A percentile compares a stretch with the other conserved stretches of the same genome.
Conservation (phyloP, 192 early-diverging fungal species). For the Glomus cerebriforme region DNA sequence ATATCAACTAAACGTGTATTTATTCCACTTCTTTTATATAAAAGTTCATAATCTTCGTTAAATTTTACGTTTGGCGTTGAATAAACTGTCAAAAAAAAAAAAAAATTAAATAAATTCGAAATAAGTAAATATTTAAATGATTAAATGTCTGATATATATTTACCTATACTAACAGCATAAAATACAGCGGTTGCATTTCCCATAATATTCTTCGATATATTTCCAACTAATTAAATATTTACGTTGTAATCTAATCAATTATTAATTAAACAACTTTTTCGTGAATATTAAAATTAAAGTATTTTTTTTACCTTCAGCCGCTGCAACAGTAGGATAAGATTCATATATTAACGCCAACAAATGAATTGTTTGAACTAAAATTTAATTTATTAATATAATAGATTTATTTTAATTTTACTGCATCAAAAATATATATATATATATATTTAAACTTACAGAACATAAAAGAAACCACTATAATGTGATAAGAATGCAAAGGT, state of each 20-base stretch:
- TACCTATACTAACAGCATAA: neutral
- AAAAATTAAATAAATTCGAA: neutral
- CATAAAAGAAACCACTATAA: neutral
- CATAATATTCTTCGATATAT: neutral
- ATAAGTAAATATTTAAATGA: no score
- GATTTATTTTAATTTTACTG: neutral
- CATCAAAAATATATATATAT: no score
- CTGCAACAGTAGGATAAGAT: neutral
- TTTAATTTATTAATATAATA: no score
- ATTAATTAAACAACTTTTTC: no score
- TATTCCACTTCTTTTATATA: neutral
- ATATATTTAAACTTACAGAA: neutral
- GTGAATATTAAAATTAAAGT: no score
- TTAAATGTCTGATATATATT: neutral
- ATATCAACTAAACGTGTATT: neutral
- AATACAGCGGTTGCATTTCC: neutral
- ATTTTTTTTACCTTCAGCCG: neutral
- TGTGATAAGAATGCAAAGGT: neutral
- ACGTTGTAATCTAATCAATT: no score
- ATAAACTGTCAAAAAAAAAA: neutral
- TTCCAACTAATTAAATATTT: neutral
- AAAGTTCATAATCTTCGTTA: neutral
- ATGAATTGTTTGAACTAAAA: neutral
- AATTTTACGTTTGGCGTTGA: neutral
- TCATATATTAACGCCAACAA: neutral